Conservation (phyloP, 352 stramenopile species). For the Phytopythium chamaehyphon region DNA sequence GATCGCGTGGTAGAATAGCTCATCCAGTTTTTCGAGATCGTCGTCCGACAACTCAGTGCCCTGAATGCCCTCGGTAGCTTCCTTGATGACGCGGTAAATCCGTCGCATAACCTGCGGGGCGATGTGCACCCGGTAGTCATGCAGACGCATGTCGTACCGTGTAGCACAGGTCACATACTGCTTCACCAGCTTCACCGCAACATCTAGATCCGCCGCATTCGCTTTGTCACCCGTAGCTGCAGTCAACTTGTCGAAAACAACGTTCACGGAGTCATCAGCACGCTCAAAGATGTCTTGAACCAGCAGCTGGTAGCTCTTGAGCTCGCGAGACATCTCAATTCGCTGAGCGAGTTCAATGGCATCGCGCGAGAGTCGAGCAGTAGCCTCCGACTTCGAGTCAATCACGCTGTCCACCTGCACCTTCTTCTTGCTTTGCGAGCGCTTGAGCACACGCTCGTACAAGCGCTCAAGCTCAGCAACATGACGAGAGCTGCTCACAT, state of each 20-base stretch:
- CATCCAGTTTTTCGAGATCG: constrained; percentile 30
- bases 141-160: constrained; percentile 52
- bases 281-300: constrained; percentile 41
- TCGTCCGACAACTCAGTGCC: constrained; percentile 14
- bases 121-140: constrained; percentile 37
- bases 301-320: constrained; percentile 45
- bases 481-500: constrained; percentile 38
- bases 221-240: constrained; percentile 19
- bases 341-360: constrained; percentile 36
- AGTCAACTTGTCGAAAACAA: constrained; percentile 42
- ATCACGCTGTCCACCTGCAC: constrained; percentile 15
- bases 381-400: constrained; percentile 13
- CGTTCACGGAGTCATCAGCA: constrained; percentile 37
- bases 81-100: constrained; percentile 55
- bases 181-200: constrained; percentile 57
- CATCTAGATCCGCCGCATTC: constrained; percentile 43
- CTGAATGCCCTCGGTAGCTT: constrained; percentile 12
- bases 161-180: constrained; percentile 75
- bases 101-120: constrained; percentile 61
- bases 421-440: constrained; percentile 16
- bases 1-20: constrained; percentile 55
- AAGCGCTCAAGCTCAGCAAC: constrained; percentile 41
- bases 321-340: constrained; percentile 30
- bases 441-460: constrained; percentile 31
- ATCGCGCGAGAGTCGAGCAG: constrained; percentile 23